These are phyloP conservation scores for Panaeolus papilionaceus DNA, from an alignment of 768 basidiomycete genomes.

Conservation along the genomic window DNA sequence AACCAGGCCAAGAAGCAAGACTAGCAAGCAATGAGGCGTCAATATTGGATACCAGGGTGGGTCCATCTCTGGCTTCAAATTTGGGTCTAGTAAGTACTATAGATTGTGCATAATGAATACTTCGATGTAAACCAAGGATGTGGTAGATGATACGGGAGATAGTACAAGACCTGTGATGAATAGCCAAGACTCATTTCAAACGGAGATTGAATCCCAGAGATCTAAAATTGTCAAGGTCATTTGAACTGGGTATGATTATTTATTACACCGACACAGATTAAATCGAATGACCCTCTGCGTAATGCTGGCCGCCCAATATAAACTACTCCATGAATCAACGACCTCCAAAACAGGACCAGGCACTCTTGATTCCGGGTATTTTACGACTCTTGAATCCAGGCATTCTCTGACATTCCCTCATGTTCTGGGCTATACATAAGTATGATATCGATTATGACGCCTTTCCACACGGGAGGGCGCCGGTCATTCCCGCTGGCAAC, in stretches of 20 bases:
- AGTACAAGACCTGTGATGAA: no score
- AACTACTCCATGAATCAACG: no score
- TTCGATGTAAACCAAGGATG: background rate
- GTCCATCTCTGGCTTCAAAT: background rate
- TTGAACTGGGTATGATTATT: no score
- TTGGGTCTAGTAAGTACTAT: background rate
- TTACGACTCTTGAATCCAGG: background rate
- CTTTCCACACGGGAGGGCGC: background rate
- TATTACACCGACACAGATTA: no score
- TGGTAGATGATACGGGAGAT: no score
- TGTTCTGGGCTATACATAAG: background rate
- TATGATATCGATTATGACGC: conserved; percentile 9
- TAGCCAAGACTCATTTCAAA: background rate
- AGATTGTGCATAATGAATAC: background rate
- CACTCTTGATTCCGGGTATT: background rate
- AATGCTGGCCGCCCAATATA: no score
- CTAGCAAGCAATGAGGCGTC: background rate
- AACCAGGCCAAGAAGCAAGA: background rate
- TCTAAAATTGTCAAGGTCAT: no score
- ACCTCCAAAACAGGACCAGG: background rate
- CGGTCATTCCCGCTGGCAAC: background rate
- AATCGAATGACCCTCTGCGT: no score
- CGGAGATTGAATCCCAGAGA: background rate
- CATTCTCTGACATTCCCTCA: background rate
- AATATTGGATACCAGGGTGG: background rate